Evolutionary conservation across 2,329 filamentous ascomycete genomes (phyloP), one percentile per base, ranked within the genome.

Genomic region (Reticulascus tulasneorum): DNA sequence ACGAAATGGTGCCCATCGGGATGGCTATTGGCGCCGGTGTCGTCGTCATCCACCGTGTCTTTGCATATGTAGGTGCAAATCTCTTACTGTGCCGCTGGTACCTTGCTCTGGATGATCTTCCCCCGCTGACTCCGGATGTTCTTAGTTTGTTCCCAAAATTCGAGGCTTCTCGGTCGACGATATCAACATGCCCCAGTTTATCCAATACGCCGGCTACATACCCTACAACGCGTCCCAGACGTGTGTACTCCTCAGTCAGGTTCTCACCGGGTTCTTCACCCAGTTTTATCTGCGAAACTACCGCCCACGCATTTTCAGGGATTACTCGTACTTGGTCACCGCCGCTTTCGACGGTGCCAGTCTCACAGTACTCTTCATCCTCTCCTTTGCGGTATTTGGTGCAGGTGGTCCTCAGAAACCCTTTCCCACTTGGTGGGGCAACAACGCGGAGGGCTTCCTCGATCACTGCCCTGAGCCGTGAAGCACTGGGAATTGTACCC

Each of bases 361-460:
- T 39, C 57, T 74, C 5, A 53, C 58, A 2, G 66, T 63, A 0
- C 54, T 76, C 3, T 76, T 76, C 34, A 67, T 76, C 25, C 54
- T 77, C 10, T 75, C 71, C 0, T 77, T 77, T 52, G 71, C 73
- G 2, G 73, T 77, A 0, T 75, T 76, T 35, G 73, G 73, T 1
- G 71, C 69, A 4, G 68, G 69, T 20, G 67, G 67, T 0, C 39
- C 45, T 2, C 50, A 64, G 0, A 49, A 56, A 9, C 60, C 67
- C 0, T 75, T 77, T 47, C 71, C 72, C 1, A 51, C 47, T 3
- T 77, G 73, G 73, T 76, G 71, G 71, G 73, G 73, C 0, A 77
- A 76, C 33, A 73, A 73, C 20, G 53, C 44, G 0, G 50, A 66
- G 17, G 71, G 69, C 2, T 60, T 67, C 46, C 71, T 69, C 29